A percentile compares a stretch with the other conserved stretches of the same genome.
phyloP scores from a whole-genome alignment of 2,329 filamentous ascomycete genomes.

The Pseudogymnoascus sp. region DNA sequence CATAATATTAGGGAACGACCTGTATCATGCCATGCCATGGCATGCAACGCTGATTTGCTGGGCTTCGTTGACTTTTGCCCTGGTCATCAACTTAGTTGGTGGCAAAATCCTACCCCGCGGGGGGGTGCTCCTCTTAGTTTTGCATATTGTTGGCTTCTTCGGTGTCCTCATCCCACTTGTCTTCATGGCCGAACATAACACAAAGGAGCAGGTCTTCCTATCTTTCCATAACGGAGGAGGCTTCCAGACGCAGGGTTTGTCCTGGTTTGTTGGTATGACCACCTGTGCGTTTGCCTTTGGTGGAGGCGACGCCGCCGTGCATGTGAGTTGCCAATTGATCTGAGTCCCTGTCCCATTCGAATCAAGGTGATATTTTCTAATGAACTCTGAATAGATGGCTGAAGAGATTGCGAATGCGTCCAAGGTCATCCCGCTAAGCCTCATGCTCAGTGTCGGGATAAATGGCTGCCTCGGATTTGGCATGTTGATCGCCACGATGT shows the following conservation, averaged over 20 bases:
- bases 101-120: slow-evolving; percentile 40
- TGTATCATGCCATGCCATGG: slow-evolving; percentile 35
- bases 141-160: slow-evolving; percentile 36
- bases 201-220: slow-evolving; percentile 34
- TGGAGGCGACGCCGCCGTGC: slow-evolving; percentile 20
- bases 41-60: slow-evolving; percentile 41
- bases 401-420: slow-evolving; percentile 52
- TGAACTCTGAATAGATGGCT: slow-evolving; percentile 29
- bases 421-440: slow-evolving; percentile 36
- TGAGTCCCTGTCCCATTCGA: not conserved
- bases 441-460: not conserved
- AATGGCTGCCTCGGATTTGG: not conserved
- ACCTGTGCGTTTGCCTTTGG: slow-evolving; percentile 31
- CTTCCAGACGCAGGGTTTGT: slow-evolving; percentile 36
- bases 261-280: slow-evolving; percentile 38
- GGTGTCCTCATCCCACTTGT: slow-evolving; percentile 31
- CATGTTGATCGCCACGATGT: not conserved
- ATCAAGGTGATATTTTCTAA: not conserved
- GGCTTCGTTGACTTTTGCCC: slow-evolving; percentile 36
- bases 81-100: slow-evolving; percentile 42
- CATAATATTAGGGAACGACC: slow-evolving; percentile 31
- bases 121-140: slow-evolving; percentile 36
- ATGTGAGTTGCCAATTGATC: not conserved
- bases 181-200: slow-evolving; percentile 24
- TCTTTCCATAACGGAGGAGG: slow-evolving; percentile 36